Base-by-base conservation (phyloP, 2,329 filamentous ascomycete species). In the Pyrenophora graminea region DNA sequence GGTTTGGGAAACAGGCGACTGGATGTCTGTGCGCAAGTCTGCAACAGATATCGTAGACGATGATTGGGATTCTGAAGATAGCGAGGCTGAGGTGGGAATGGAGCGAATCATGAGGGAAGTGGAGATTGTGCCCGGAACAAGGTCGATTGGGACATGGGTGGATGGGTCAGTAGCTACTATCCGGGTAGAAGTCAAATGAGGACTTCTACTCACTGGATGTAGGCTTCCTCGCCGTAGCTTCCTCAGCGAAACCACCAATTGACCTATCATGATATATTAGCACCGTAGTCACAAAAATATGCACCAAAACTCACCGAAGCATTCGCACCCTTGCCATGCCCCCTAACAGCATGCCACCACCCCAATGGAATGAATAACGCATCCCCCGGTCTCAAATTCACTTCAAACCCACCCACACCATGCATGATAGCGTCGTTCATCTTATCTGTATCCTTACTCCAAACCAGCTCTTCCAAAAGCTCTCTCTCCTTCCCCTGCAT, bases 1-100 rank as follows among this genome's bases (percentile, higher is more conserved):
- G 41, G 76, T 94, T 0, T 96, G 90, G 88, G 91, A 96, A 76
- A 96, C 91, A 7, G 90, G 90, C 17, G 92, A 97, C 72, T 90
- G 88, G 85, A 91, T 96, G 71, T 90, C 90, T 0, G 85, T 91
- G 0, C 58, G 63, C 82, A 58, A 82, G 3, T 82, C 7, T 80
- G 82, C 54, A 83, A 85, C 60, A 80, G 85, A 55, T 80, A 83
- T 53, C 4, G 80, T 81, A 25, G 84, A 84, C 4, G 51, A 58
- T 37, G 81, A 74, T 23, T 77, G 72, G 71, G 71, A 76, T 46
- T 74, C 68, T 15, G 73, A 73, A 33, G 73, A 78, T 36, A 75
- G 77, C 27, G 66, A 66, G 33, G 70, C 63, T 4, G 69, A 72
- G 51, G 80, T 89, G 49, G 89, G 94, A 70, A 84, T 81, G 1